These are phyloP conservation scores for Oryza punctata DNA, from an alignment of 176 grass and related monocot species.

Conservation along the genomic window DNA sequence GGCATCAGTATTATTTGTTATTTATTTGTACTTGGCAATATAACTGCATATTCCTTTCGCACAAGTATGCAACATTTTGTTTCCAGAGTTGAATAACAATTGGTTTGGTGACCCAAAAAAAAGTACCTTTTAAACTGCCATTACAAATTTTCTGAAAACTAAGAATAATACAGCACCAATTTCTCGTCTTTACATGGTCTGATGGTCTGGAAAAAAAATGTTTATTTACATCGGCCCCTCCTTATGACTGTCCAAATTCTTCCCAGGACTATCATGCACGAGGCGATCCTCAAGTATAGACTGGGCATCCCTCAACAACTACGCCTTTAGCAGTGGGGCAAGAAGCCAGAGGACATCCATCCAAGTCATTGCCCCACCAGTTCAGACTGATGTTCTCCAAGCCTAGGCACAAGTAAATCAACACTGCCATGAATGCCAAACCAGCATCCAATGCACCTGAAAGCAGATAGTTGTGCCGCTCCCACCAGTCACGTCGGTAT, in stretches of 20 bases:
- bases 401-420: slow-evolving; percentile 81
- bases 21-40: background rate
- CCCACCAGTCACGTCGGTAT: slow-evolving; percentile 82
- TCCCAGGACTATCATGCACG: background rate
- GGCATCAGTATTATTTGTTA: background rate
- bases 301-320: slow-evolving; percentile 68
- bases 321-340: slow-evolving; percentile 85
- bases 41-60: background rate
- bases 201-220: slow-evolving; percentile 20
- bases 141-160: slow-evolving; percentile 4
- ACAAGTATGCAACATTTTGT: background rate
- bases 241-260: background rate
- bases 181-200: slow-evolving; percentile 23
- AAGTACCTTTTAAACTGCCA: background rate
- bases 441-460: slow-evolving; percentile 91
- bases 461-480: slow-evolving; percentile 86
- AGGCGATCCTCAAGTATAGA: slow-evolving; percentile 41
- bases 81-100: background rate
- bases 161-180: background rate
- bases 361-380: slow-evolving; percentile 92
- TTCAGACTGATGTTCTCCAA: slow-evolving; percentile 69
- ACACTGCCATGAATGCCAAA: slow-evolving; percentile 85
- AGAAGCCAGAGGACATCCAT: slow-evolving; percentile 79
- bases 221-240: slow-evolving; percentile 28
- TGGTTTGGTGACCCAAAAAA: background rate